Evolutionary conservation across 148 eudicot species (phyloP), one percentile per base, ranked within the genome.

Genomic region (Selenicereus undatus): DNA sequence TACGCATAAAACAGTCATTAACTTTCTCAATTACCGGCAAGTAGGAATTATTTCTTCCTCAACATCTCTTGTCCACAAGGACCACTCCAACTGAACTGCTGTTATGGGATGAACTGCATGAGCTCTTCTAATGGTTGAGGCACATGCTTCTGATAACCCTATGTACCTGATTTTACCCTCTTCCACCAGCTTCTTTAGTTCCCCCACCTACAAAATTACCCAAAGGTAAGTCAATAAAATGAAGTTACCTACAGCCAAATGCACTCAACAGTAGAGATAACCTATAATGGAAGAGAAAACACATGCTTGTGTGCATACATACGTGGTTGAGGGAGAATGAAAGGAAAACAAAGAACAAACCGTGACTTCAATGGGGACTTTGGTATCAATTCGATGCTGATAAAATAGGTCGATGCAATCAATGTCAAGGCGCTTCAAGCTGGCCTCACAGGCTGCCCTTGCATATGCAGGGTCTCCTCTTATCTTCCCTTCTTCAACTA

Each of bases 371-470:
- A 85, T 82, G 27, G 88, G 88, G 22, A 82, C 73, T 45, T 74
- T 82, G 71, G 88, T 82, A 69, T 85, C 88, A 73, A 85, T 73
- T 39, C 88, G 85, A 36, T 85, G 85, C 75, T 85, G 88, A 80
- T 85, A 85, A 52, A 82, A 82, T 11, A 85, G 88, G 42, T 85
- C 88, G 36, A 85, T 85, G 83, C 83, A 85, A 29, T 85, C 85
- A 20, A 85, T 64, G 69, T 77, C 88, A 68, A 85, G 88, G n/a
- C 88, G 77, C 79, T 82, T 85, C 81, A 85, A 80, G 79, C 88
- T 85, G 27, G 27, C 85, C 50, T 85, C 88, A 82, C 88, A 85
- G 11, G 78, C 50, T 27, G 87, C 85, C 32, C 85, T 82, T 7
- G 82, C 88, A 80, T 82, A 82, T 4, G 29, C 72, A 3, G 88